Evolutionary conservation across 1,284 basidiomycete genomes (phyloP), one percentile per base, ranked within the genome.

Genomic region (Tilletia walkeri): DNA sequence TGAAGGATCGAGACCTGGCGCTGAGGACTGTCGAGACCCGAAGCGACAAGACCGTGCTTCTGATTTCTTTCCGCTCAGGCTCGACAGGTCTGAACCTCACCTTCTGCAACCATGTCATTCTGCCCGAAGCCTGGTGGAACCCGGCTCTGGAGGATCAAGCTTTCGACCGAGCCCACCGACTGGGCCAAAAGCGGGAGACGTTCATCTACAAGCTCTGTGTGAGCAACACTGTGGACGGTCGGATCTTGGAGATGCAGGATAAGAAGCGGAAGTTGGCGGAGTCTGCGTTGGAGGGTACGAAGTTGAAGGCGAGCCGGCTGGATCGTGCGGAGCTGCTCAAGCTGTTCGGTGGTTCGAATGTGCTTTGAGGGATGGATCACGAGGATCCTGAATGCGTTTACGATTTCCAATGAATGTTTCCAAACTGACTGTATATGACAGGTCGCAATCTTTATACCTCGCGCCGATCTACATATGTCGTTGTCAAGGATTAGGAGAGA

Each of bases 51-150:
- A 88, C 79, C 10, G 89, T 95, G 49, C 97, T 98, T 72, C 85
- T 99, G 72, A 95, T 98, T 73, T 96, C 94, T 0, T 95, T 98
- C 89, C 97, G 96, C 84, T 93, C 94, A 14, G 94, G 94, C 1
- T 92, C 91, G 80, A 94, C 92, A 89, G 94, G 94, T 67, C 87
- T 99, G 53, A 99, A 99, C 83, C 82, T 99, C 78, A 97, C 94
- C 0, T 90, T 90, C 67, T 98, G 95, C 85, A 95, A 94, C 84
- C 92, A 94, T 75, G 94, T 96, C 66, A 91, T 96, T 76, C 87
- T 97, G 4, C 89, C 92, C 73, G 95, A 97, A 82, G 84, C 96
- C 67, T 98, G 95, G 95, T 97, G 94, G 92, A 82, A 83, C 70
- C 84, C 80, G 18, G 71, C 76, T 68, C 70, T 80, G 59, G 76